Conservation (phyloP, 208 protist genomes). For the Trypanosoma lewisi region DNA sequence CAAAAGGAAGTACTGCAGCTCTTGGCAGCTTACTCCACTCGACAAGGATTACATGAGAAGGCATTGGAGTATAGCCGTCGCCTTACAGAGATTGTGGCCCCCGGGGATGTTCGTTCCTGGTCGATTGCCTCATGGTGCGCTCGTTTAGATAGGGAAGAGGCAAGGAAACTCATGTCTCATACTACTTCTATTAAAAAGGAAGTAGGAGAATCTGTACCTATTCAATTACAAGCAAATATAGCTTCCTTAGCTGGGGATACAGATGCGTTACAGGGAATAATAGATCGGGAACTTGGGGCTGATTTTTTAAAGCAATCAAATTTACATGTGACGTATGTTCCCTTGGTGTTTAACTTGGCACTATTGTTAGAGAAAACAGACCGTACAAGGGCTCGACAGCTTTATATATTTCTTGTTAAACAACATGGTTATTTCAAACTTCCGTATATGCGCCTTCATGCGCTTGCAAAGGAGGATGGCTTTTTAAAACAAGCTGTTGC, state of each 20-base stretch:
- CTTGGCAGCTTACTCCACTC: constrained; percentile 55
- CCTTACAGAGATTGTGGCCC: constrained; percentile 62
- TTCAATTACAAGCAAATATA: constrained; percentile 66
- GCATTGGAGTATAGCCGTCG: constrained; percentile 61
- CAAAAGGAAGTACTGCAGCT: constrained; percentile 82
- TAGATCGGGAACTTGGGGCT: constrained; percentile 68
- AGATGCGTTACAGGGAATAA: constrained; percentile 64
- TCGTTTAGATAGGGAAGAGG: constrained; percentile 57
- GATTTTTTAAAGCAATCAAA: constrained; percentile 40
- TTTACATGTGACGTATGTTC: constrained; percentile 50
- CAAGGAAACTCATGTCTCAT: constrained; percentile 34
- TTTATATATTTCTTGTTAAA: constrained; percentile 85
- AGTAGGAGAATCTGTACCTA: constrained; percentile 35
- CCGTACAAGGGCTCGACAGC: constrained; percentile 38
- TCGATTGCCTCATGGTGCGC: constrained; percentile 64
- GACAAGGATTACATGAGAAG: constrained; percentile 49
- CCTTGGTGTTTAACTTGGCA: constrained; percentile 80
- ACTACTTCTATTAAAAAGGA: constrained; percentile 49
- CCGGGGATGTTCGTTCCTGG: constrained; percentile 66
- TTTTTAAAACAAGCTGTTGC: constrained; percentile 61
- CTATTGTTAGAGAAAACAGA: constrained; percentile 60
- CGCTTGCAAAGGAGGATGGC: constrained; percentile 53
- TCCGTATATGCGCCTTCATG: constrained; percentile 75
- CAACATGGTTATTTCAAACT: constrained; percentile 58
- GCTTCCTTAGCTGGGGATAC: constrained; percentile 51